phyloP scores from a whole-genome alignment of 2,329 filamentous ascomycete species.

The Sphaerostilbella broomeana region DNA sequence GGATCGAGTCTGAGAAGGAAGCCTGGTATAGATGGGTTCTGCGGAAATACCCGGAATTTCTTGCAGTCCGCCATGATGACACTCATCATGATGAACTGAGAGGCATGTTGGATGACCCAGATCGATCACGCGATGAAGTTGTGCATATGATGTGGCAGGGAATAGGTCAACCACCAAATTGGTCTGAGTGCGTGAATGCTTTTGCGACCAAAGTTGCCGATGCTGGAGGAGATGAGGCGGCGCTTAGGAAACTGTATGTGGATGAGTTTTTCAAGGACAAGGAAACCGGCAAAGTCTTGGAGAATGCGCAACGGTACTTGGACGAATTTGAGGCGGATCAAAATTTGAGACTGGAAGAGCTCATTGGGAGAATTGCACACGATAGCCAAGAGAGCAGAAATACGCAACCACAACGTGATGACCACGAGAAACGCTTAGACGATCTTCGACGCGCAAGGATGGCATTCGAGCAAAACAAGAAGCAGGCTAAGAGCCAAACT shows the following conservation, averaged over 20 bases:
- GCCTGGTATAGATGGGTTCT: constrained; percentile 46
- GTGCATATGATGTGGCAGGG: constrained; percentile 31
- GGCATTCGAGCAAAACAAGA: constrained; percentile 41
- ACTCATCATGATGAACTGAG: constrained; percentile 28
- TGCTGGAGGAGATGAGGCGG: constrained; percentile 24
- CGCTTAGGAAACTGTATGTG: constrained; percentile 34
- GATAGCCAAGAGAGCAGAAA: constrained; percentile 26
- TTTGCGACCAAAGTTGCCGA: constrained; percentile 29
- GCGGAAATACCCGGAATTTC: constrained; percentile 33
- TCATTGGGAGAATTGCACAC: constrained; percentile 28
- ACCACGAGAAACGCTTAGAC: constrained; percentile 34
- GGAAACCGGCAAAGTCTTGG: constrained; percentile 27
- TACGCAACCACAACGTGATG: constrained; percentile 32
- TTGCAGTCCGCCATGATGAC: constrained; percentile 26
- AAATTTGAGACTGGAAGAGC: constrained; percentile 25
- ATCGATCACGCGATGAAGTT: constrained; percentile 31
- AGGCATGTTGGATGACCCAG: constrained; percentile 32
- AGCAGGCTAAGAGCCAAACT: constrained; percentile 30
- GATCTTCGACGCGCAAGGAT: constrained; percentile 43
- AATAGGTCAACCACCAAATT: constrained; percentile 28
- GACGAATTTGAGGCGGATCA: constrained; percentile 28
- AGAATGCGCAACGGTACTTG: constrained; percentile 33
- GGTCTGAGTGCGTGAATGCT: constrained; percentile 27
- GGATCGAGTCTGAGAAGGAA: constrained; percentile 45
- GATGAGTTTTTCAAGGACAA: constrained; percentile 36